These are phyloP conservation scores for Gentiana dahurica DNA, from an alignment of 257 asterid genomes.

Conservation along the genomic window DNA sequence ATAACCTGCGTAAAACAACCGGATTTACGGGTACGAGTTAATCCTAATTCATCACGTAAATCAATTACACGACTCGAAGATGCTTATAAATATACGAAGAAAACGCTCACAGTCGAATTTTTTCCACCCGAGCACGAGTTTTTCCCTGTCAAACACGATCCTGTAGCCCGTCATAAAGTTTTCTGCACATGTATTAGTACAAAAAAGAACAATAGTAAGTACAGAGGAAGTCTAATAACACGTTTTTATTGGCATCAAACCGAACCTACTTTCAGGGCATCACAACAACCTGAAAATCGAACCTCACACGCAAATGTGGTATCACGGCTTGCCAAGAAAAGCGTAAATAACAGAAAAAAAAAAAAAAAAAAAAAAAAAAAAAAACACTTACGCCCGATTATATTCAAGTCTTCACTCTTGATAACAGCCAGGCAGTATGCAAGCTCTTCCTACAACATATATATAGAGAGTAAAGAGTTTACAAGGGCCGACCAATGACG, in stretches of 20 bases:
- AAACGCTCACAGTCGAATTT: constrained; percentile 50
- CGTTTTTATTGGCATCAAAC: no score
- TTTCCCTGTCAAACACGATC: constrained; percentile 76
- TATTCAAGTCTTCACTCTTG: constrained; percentile 64
- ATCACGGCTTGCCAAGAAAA: no score
- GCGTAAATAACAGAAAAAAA: constrained; percentile 1
- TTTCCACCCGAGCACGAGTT: constrained; percentile 75
- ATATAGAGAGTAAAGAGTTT: neutral
- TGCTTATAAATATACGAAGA: neutral
- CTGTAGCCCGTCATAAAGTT: constrained; percentile 84
- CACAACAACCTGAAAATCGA: no score
- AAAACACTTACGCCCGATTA: constrained; percentile 68
- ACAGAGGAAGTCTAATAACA: no score
- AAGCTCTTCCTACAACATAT: constrained; percentile 40
- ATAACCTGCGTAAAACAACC: constrained; percentile 39
- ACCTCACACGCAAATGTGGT: no score
- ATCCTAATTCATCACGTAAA: no score
- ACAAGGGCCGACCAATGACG: neutral
- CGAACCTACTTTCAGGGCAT: no score
- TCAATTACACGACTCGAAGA: neutral
- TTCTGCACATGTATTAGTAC: constrained; percentile 29
- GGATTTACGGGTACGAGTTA: neutral
- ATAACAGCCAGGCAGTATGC: constrained; percentile 71
- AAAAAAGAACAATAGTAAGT: neutral
- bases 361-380: constrained; percentile 1